Base-by-base conservation (phyloP, 176 grass and related monocot species). In the Oryza meyeriana region DNA sequence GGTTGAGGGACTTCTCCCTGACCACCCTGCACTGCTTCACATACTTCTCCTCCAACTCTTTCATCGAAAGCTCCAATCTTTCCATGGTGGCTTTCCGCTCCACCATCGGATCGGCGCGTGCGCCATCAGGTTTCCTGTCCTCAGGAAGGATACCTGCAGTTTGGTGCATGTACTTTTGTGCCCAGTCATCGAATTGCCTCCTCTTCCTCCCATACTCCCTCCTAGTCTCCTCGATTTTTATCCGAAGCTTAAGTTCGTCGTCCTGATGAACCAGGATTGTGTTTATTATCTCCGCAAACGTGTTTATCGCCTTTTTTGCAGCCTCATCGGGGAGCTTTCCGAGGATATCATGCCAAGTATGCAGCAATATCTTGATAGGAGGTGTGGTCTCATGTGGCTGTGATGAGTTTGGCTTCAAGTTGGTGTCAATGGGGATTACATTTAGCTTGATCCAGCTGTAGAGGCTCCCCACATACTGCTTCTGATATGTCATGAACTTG, bases 1-100 rank as follows among this genome's bases (percentile, higher is more conserved):
- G 88, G 44, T 14, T 71, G 44, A 97, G 85, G 50, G 94, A 91
- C 20, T 97, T 97, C 80, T 97, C 94, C 66, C 91, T 94, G n/a
- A 92, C 94, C 2, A 75, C 26, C 76, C 48, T 88, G 57, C 91
- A 97, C 29, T 94, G 91, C 68, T 32, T 87, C 1, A 3, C 64
- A 61, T 88, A 73, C 20, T 45, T 41, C 38, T 74, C 85, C 18
- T 97, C 91, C 71, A 91, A 75, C 0, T 88, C 79, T 31, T 80
- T 86, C 52, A 78, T 22, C 7, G 67, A 77, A 33, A 32, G 73
- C 85, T 92, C 89, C 71, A 90, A 24, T 44, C 17, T 85, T 30
- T 92, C 83, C 26, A 94, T 68, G 11, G 71, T 17, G 2, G 66
- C 81, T 31, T 68, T 87, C 75, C 91, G 78, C 20, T 97, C 91